phyloP scores from a whole-genome alignment of 2,329 filamentous ascomycete species.

The Tolypocladium album region DNA sequence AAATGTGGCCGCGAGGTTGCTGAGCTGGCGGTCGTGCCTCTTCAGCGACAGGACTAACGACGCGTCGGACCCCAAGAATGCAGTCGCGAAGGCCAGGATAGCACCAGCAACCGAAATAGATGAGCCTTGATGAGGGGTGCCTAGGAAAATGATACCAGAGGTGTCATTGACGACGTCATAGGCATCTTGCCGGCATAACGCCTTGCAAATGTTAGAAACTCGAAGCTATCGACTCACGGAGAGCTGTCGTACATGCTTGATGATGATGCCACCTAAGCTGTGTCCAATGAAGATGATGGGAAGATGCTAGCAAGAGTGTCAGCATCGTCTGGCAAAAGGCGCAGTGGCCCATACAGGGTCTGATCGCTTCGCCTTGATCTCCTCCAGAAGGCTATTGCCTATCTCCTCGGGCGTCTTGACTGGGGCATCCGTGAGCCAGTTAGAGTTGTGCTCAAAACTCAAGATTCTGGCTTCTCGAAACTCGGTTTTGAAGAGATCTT shows the following conservation, averaged over 20 bases:
- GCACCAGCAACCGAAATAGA: constrained; percentile 2
- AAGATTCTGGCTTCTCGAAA: constrained; percentile 10
- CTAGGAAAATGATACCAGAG: constrained; percentile 8
- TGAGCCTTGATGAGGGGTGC: constrained; percentile 8
- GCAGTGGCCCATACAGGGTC: not conserved
- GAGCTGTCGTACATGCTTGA: constrained; percentile 8
- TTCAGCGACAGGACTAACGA: constrained; percentile 3
- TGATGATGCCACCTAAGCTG: constrained; percentile 11
- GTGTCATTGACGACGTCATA: constrained; percentile 5
- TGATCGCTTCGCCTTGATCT: not conserved
- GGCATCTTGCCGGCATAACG: not conserved
- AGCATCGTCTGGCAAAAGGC: not conserved
- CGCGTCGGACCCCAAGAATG: constrained; percentile 6
- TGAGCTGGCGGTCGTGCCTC: constrained; percentile 2
- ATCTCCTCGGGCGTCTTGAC: constrained; percentile 8
- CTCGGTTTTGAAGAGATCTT: constrained; percentile 5
- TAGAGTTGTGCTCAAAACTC: constrained; percentile 9
- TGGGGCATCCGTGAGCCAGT: constrained; percentile 10
- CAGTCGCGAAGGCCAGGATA: constrained; percentile 1
- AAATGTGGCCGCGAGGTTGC: not conserved
- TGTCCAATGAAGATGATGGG: constrained; percentile 11
- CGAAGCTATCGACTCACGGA: not conserved
- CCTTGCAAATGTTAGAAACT: not conserved
- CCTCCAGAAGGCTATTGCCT: constrained; percentile 3
- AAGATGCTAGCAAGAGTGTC: constrained; percentile 2